These are phyloP conservation scores for Scutellaria barbata DNA, from an alignment of 257 asterid species.

Conservation along the genomic window DNA sequence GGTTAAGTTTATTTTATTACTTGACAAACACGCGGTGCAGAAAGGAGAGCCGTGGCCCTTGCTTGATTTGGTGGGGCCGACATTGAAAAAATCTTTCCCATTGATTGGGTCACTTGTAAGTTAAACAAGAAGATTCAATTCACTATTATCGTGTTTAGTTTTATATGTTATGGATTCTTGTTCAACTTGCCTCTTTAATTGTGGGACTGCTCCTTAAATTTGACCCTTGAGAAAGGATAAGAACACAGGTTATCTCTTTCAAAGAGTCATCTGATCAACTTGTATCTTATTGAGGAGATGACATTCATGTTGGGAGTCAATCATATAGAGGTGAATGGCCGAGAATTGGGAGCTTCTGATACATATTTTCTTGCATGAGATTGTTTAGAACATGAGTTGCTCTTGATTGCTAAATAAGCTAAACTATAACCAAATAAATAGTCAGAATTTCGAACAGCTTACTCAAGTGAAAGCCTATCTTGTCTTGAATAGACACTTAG, in stretches of 20 bases:
- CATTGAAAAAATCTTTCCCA: conserved; percentile 61
- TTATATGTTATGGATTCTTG: conserved; percentile 13
- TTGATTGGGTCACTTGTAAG: conserved; percentile 68
- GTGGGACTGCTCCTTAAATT: conserved; percentile 8
- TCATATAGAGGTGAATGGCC: conserved; percentile 21
- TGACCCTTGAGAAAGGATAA: conserved; percentile 8
- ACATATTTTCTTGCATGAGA: conserved; percentile 21
- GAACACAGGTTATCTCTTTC: neutral
- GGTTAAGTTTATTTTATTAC: conserved; percentile 57
- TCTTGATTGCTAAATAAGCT: conserved; percentile 21
- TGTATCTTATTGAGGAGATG: neutral
- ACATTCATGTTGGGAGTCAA: conserved; percentile 21
- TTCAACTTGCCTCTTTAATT: conserved; percentile 14
- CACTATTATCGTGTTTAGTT: conserved; percentile 22
- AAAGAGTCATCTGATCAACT: neutral
- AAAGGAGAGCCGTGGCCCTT: conserved; percentile 92
- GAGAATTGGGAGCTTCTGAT: conserved; percentile 14
- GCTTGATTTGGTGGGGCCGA: conserved; percentile 74
- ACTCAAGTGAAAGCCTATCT: conserved; percentile 13
- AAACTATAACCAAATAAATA: neutral
- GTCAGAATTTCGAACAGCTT: conserved; percentile 2
- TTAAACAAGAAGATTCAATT: conserved; percentile 27
- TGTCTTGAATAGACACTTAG: neutral
- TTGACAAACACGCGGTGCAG: conserved; percentile 68
- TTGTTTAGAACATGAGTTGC: conserved; percentile 17